Evolutionary conservation across 2,329 filamentous ascomycete species (phyloP), one percentile per base, ranked within the genome.

Genomic region (Trichoderma atroviride): DNA sequence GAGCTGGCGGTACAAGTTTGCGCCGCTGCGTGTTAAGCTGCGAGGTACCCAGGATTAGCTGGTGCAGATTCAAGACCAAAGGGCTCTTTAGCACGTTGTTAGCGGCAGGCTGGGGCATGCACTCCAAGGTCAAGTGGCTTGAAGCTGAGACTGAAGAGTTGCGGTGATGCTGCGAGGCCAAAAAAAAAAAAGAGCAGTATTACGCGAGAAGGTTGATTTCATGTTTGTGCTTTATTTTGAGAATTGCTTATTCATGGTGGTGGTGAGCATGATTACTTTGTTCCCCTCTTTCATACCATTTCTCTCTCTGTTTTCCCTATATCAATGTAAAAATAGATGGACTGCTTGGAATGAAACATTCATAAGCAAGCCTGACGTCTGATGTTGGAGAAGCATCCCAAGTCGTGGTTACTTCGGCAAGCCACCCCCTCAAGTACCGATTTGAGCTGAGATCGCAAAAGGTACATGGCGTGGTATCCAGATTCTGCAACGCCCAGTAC

Each of bases 41-140:
- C 22, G 14, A 69, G 35, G 61, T 60, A 69, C 68, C 68, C 60
- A 60, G 63, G 65, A 60, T 65, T 60, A 65, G 55, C 59, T 53
- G 61, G 57, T 65, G 43, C 43, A 63, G 68, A 65, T 65, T 53
- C 43, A 55, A 53, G 52, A 27, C 37, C 40, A 58, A 53, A 27
- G n/a, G 10, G 50, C 47, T 35, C 33, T 61, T 61, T 68, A 60
- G 57, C 65, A 68, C 31, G n/a, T 53, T 19, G 53, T 37, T 68
- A 68, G 63, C 55, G 63, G 37, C 63, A 59, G 58, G 63, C 63
- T 55, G 58, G 53, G 16, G 9, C 40, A 40, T 67, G 63, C 55
- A 40, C 29, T 40, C 59, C 40, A 27, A 27, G 27, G 27, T 27
- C 27, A 27, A 50, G 40, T 31, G 53, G 27, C 29, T 50, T 50